These are phyloP conservation scores for Beta lomatogona DNA, from an alignment of 179 eudicot genomes.

Conservation along the genomic window DNA sequence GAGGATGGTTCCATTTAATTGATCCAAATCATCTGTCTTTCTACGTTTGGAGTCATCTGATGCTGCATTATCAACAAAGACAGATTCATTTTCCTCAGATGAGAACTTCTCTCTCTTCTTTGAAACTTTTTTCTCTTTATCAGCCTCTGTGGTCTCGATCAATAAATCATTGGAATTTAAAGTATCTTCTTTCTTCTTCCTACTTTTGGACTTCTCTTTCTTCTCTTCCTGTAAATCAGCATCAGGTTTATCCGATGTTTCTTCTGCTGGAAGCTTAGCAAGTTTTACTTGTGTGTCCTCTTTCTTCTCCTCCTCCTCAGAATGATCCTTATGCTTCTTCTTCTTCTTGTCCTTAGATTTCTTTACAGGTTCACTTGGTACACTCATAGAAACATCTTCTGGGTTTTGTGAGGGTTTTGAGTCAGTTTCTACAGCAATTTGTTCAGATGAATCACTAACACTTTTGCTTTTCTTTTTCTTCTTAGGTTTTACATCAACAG, in stretches of 20 bases:
- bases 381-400: constrained; percentile 14
- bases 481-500: constrained; percentile 30
- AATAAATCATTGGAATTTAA: neutral
- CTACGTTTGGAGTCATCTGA: constrained; percentile 48
- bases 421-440: constrained; percentile 21
- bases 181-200: constrained; percentile 32
- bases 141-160: constrained; percentile 3
- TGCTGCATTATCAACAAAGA: constrained; percentile 26
- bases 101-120: constrained; percentile 65
- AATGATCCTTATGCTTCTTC: constrained; percentile 39
- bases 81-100: constrained; percentile 41
- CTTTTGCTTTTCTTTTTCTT: constrained; percentile 38
- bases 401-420: constrained; percentile 4
- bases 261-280: constrained; percentile 26
- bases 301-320: constrained; percentile 25
- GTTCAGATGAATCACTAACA: constrained; percentile 21
- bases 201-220: constrained; percentile 39
- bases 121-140: constrained; percentile 47
- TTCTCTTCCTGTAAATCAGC: constrained; percentile 16
- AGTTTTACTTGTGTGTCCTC: constrained; percentile 22
- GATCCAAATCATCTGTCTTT: constrained; percentile 43
- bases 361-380: constrained; percentile 32
- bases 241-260: constrained; percentile 13
- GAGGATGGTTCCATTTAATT: constrained; percentile 28
- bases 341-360: constrained; percentile 60